phyloP scores from a whole-genome alignment of 2,329 filamentous ascomycete species.

The Cadophora luteo-olivacea region DNA sequence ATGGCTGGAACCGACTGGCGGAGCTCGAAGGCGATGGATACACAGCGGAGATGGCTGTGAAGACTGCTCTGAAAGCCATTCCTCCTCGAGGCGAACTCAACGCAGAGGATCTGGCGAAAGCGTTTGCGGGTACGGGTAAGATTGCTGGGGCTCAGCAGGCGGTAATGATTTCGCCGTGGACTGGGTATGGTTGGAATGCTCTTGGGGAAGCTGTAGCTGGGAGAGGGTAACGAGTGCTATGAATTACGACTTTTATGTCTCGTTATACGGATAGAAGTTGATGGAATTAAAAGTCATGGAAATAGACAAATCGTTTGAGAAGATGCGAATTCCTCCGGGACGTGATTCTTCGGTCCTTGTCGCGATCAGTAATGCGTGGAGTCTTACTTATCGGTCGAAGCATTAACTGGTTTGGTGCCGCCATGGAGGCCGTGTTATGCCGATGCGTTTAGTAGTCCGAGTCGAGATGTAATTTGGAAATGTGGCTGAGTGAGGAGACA shows the following conservation, averaged over 20 bases:
- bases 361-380: too few species aligned
- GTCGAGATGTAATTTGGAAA: too few species aligned
- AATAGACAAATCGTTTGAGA: too few species aligned
- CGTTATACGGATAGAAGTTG: not conserved
- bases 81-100: constrained; percentile 74
- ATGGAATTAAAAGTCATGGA: too few species aligned
- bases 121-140: constrained; percentile 76
- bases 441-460: too few species aligned
- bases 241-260: constrained; percentile 12
- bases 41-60: constrained; percentile 79
- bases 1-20: constrained; percentile 81
- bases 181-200: constrained; percentile 38
- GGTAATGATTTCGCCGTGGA: constrained; percentile 84
- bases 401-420: too few species aligned
- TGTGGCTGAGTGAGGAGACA: too few species aligned
- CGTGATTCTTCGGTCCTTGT: too few species aligned
- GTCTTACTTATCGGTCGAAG: too few species aligned
- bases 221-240: not conserved
- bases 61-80: constrained; percentile 76
- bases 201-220: constrained; percentile 25
- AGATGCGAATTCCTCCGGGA: too few species aligned
- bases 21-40: constrained; percentile 58
- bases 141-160: constrained; percentile 78
- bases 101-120: constrained; percentile 72
- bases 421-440: too few species aligned